These are phyloP conservation scores for Fusarium buharicum DNA, from an alignment of 2,329 filamentous ascomycete species.

Conservation along the genomic window DNA sequence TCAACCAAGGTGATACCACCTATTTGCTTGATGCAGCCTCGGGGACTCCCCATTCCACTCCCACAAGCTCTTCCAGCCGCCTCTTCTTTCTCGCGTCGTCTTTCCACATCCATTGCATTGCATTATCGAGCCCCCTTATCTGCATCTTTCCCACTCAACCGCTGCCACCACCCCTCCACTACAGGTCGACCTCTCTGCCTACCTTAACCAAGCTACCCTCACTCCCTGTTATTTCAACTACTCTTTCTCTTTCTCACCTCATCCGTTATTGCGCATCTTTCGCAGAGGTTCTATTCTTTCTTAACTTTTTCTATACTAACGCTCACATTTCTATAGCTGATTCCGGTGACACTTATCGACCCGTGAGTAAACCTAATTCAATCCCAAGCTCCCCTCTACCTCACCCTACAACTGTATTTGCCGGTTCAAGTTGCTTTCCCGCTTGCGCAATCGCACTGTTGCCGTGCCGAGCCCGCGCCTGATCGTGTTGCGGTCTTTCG, in stretches of 20 bases:
- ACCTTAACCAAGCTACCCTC: conserved; percentile 44
- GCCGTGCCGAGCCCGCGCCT: conserved; percentile 35
- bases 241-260: conserved; percentile 44
- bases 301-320: conserved; percentile 40
- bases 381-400: conserved; percentile 20
- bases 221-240: conserved; percentile 50
- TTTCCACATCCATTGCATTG: conserved; percentile 47
- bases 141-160: conserved; percentile 59
- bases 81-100: conserved; percentile 47
- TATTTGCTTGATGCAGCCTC: conserved; percentile 50
- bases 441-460: conserved; percentile 31
- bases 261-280: conserved; percentile 41
- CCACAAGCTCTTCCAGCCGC: conserved; percentile 44
- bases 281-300: conserved; percentile 41
- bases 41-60: conserved; percentile 47
- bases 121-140: conserved; percentile 54
- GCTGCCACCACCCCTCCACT: conserved; percentile 52
- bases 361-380: conserved; percentile 58
- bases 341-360: conserved; percentile 69
- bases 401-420: conserved; percentile 16
- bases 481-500: conserved; percentile 27
- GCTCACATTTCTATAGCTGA: conserved; percentile 63
- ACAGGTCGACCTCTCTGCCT: conserved; percentile 38
- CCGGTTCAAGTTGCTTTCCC: conserved; percentile 7
- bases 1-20: conserved; percentile 52